Base-by-base conservation (phyloP, 2,329 filamentous ascomycete species). In the Sclerotinia spermophila region DNA sequence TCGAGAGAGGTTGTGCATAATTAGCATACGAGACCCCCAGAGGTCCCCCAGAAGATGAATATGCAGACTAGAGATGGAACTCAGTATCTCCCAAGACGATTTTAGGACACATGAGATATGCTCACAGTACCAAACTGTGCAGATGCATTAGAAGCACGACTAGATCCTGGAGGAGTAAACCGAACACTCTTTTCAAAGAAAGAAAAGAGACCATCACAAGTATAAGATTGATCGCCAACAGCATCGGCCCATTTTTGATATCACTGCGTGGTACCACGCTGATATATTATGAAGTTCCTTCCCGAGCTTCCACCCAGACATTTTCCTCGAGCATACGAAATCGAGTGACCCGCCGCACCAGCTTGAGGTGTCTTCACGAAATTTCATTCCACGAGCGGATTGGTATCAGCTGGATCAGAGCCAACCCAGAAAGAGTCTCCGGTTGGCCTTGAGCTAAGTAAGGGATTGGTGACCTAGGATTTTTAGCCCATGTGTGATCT, bases 161-260 rank as follows among this genome's bases (percentile, higher is more conserved):
- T 51, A 15, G 61, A 13, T 27, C 44, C 44, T 5, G 78, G 78
- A 27, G 59, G 69, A 61, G 70, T 71, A 59, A 69, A 65, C 1
- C 19, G 68, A 35, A 72, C 67, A 40, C 69, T 72, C 69, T 81
- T 83, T 44, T 76, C 76, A 66, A 84, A 80, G 77, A 83, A 86
- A 3, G 82, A 82, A 33, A 83, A 78, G 48, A 85, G 79, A 10
- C 80, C 80, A 5, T 83, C 76, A 69, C 83, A 84, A 71, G 80
- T 81, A 80, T 84, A 87, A 5, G 78, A 76, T 1, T 80, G 69
- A 68, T 85, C 83, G 2, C 77, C 79, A 1, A 80, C 76, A 3
- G 79, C 72, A 38, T 79, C 74, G 5, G 79, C 81, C 84, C 83
- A 85, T 56, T 80, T 78, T 33, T 85, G 80, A 73, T 19, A 81